phyloP scores from a whole-genome alignment of 2,329 filamentous ascomycete species.

The Verticillium nonalfalfae region DNA sequence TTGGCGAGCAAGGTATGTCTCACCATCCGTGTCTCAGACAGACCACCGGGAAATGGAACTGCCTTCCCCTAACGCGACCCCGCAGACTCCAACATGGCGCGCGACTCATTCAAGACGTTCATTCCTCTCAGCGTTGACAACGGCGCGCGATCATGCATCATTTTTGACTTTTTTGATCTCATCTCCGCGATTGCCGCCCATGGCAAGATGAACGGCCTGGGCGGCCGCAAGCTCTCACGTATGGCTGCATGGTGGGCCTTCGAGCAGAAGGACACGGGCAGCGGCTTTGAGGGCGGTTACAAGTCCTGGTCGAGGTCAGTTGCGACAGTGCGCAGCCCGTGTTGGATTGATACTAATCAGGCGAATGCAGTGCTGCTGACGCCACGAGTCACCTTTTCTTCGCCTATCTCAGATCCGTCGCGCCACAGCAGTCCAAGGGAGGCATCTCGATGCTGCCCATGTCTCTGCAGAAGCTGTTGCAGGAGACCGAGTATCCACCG shows the following conservation, averaged over 20 bases:
- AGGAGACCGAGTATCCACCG: slow-evolving; percentile 92
- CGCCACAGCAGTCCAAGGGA: slow-evolving; percentile 70
- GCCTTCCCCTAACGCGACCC: slow-evolving; percentile 1
- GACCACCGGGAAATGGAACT: background rate
- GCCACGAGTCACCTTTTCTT: slow-evolving; percentile 97
- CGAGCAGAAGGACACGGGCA: slow-evolving; percentile 78
- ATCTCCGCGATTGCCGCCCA: slow-evolving; percentile 86
- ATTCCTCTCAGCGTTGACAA: slow-evolving; percentile 91
- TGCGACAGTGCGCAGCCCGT: background rate
- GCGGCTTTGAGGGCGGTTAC: slow-evolving; percentile 93
- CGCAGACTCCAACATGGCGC: slow-evolving; percentile 81
- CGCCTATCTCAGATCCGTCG: slow-evolving; percentile 84
- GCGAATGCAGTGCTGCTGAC: slow-evolving; percentile 67
- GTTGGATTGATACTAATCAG: slow-evolving; percentile 18
- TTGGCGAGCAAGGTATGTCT: slow-evolving; percentile 77
- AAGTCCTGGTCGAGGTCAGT: slow-evolving; percentile 75
- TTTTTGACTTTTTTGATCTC: slow-evolving; percentile 95
- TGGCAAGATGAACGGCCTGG: slow-evolving; percentile 87
- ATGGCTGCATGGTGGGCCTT: slow-evolving; percentile 99
- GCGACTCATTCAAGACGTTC: slow-evolving; percentile 93
- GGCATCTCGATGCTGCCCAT: slow-evolving; percentile 83
- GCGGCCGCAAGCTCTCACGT: slow-evolving; percentile 86
- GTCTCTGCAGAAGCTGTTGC: slow-evolving; percentile 82
- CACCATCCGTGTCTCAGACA: background rate
- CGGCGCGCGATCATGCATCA: slow-evolving; percentile 76